Evolutionary conservation across 1,284 basidiomycete genomes (phyloP).

Genomic region (Cronartium quercuum): DNA sequence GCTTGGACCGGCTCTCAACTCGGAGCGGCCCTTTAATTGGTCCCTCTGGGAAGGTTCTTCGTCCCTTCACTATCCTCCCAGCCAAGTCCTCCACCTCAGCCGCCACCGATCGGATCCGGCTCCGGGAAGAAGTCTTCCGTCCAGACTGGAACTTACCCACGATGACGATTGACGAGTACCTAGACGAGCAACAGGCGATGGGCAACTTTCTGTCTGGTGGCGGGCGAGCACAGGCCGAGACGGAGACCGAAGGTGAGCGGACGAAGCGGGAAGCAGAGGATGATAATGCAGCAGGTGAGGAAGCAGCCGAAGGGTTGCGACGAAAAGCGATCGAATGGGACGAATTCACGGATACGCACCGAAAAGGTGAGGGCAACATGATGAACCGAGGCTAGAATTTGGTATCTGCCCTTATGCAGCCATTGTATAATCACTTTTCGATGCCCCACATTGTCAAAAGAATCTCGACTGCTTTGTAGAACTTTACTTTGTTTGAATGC

Average conservation of each 20-base stretch:
- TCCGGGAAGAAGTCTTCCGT: conserved; percentile 76
- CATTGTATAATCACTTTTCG: too few species aligned
- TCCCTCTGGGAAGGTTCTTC: conserved; percentile 51
- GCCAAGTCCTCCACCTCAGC: conserved; percentile 51
- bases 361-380: conserved; percentile 39
- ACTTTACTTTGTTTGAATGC: too few species aligned
- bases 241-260: conserved; percentile 12
- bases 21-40: conserved; percentile 39
- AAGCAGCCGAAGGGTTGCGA: conserved; percentile 12
- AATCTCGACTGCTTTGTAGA: too few species aligned
- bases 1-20: conserved; percentile 57
- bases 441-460: too few species aligned
- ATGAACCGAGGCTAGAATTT: conserved; percentile 38
- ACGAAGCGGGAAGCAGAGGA: conserved; percentile 20
- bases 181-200: conserved; percentile 72
- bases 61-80: conserved; percentile 86
- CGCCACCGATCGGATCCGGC: conserved; percentile 55
- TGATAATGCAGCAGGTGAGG: conserved; percentile 28
- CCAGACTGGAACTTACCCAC: conserved; percentile 81
- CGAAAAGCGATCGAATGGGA: conserved; percentile 34
- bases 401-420: too few species aligned
- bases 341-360: conserved; percentile 35
- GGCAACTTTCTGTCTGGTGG: conserved; percentile 82
- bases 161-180: conserved; percentile 93
- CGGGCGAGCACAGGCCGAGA: conserved; percentile 51